Percentiles rank a stretch among this genome's conserved stretches.
Evolutionary conservation across 225 moss, liverwort and hornwort species (phyloP).

Genomic region (Takakia lepidozioides): DNA sequence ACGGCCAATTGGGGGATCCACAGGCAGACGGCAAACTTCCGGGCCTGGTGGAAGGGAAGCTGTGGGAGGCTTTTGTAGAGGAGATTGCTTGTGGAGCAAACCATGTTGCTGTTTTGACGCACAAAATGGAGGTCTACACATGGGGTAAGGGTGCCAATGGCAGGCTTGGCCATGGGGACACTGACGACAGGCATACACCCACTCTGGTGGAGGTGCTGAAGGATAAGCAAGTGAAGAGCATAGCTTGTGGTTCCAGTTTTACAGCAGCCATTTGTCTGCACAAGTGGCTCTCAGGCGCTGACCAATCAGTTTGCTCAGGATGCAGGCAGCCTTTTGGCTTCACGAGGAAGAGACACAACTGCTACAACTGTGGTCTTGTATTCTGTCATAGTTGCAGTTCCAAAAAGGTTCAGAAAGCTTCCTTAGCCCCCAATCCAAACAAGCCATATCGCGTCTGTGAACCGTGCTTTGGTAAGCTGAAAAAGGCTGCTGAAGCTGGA

Average conservation of each 20-base stretch:
- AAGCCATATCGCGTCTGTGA: constrained; percentile 89
- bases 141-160: constrained; percentile 98
- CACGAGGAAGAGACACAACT: constrained; percentile 97
- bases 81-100: constrained; percentile 89
- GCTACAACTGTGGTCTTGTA: constrained; percentile 93
- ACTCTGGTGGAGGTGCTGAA: constrained; percentile 81
- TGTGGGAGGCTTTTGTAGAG: constrained; percentile 70
- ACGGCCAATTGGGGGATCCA: constrained; percentile 87
- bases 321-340: constrained; percentile 86
- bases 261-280: constrained; percentile 88
- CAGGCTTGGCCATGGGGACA: constrained; percentile 87
- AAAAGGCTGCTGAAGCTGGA: constrained; percentile 72
- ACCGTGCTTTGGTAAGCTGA: constrained; percentile 76
- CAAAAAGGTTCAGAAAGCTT: constrained; percentile 78
- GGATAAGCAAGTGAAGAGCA: constrained; percentile 93
- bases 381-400: constrained; percentile 93
- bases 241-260: constrained; percentile 84
- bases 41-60: constrained; percentile 73
- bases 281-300: constrained; percentile 93
- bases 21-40: constrained; percentile 87
- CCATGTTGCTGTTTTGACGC: constrained; percentile 90
- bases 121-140: constrained; percentile 92
- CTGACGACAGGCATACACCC: constrained; percentile 65
- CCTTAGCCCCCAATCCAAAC: constrained; percentile 76
- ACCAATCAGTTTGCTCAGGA: constrained; percentile 84